Base-by-base conservation (phyloP, 768 basidiomycete genomes). In the Gymnopilus junonius region DNA sequence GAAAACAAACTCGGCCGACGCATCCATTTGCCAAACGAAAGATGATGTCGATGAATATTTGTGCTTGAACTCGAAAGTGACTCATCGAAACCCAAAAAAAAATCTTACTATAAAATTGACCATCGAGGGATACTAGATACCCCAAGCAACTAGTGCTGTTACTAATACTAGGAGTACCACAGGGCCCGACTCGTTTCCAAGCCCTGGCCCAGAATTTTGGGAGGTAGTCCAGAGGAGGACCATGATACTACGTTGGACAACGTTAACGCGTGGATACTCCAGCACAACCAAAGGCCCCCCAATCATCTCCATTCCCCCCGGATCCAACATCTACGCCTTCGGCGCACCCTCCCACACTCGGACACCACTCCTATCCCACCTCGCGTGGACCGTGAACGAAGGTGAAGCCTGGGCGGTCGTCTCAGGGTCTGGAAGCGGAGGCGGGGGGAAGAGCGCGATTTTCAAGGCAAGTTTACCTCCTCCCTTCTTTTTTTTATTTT, bases 401-500 rank as follows among this genome's bases (percentile, higher is more conserved):
- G 82, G 82, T 27, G 85, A 93, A 70, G 86, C 81, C 15, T 94
- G 93, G 93, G 93, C 89, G 0, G 81, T 94, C 8, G 80, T 94
- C 4, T 84, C 86, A 29, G 85, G 85, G 1, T 82, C 86, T 20
- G 85, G 87, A 34, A 83, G 86, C 21, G 85, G 86, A 35, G 70
- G 69, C 25, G 69, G 67, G 8, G 85, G 87, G 63, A 91, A 91
- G 65, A 75, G 83, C 0, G 76, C 79, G 0, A 59, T 93, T 14
- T 83, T 94, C 62, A 86, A 91, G 80, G 93, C 92, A 70, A 56
- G 81, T 63, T 17, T 14, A 39, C 20, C 8, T 17, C 5, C 11
- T 23, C 3, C n/a, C 60, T 11, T 58, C 27, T 57, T 8, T 37
- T 48, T 51, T 14, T 17, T 32, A 4, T 55, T 3, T 55, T 51